phyloP scores from a whole-genome alignment of 2,329 filamentous ascomycete species.

The Coniella vitis region DNA sequence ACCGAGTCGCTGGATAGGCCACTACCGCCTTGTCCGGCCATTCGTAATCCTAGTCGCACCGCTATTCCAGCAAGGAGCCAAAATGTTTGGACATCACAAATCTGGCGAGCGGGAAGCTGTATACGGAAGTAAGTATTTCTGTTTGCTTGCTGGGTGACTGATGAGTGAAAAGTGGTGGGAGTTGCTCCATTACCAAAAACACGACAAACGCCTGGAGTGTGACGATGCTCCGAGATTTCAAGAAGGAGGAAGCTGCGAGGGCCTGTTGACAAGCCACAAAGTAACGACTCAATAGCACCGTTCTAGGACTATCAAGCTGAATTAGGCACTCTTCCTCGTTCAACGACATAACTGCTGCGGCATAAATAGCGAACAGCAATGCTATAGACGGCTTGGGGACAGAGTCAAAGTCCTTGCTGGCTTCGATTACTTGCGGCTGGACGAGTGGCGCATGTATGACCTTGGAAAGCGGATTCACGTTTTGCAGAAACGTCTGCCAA shows the following conservation, averaged over 20 bases:
- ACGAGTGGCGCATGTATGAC: constrained; percentile 42
- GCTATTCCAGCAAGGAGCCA: constrained; percentile 16
- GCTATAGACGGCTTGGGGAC: constrained; percentile 12
- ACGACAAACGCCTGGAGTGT: constrained; percentile 15
- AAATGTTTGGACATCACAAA: constrained; percentile 15
- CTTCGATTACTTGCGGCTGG: constrained; percentile 25
- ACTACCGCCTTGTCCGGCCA: constrained; percentile 4
- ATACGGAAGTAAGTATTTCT: background rate
- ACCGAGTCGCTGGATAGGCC: constrained; percentile 5
- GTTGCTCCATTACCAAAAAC: constrained; percentile 6
- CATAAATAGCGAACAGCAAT: constrained; percentile 16
- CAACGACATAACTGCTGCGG: constrained; percentile 14
- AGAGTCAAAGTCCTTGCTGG: constrained; percentile 15
- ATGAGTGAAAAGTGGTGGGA: background rate
- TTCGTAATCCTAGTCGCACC: constrained; percentile 10
- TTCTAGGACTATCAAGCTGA: constrained; percentile 10
- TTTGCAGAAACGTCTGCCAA: constrained; percentile 44
- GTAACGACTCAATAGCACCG: constrained; percentile 9
- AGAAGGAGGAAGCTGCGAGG: constrained; percentile 14
- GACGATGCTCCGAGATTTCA: constrained; percentile 13
- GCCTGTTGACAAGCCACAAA: constrained; percentile 16
- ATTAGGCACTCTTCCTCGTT: constrained; percentile 15
- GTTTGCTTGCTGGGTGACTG: background rate
- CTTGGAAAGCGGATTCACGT: constrained; percentile 47
- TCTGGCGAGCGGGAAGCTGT: constrained; percentile 14